These are phyloP conservation scores for Acanthamoeba culbertsoni DNA, from an alignment of 208 protist genomes.

Conservation along the genomic window DNA sequence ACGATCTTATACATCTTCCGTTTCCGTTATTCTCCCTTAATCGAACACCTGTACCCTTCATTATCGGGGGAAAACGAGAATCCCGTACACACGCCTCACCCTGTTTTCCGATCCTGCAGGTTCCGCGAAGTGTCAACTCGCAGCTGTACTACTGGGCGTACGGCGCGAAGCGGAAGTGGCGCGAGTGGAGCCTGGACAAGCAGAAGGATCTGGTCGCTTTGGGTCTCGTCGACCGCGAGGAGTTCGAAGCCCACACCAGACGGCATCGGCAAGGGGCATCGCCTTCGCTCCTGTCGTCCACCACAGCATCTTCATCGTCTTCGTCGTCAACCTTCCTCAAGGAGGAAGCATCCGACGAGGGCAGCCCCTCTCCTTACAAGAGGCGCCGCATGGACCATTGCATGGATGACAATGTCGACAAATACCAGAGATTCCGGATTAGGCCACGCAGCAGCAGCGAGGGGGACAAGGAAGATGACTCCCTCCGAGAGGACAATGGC, in stretches of 20 bases:
- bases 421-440: no score
- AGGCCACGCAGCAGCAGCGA: no score
- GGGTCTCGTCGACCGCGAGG: neutral
- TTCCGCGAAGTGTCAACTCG: neutral
- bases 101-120: no score
- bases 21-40: no score
- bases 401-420: neutral
- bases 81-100: no score
- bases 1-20: no score
- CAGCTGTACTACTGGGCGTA: neutral
- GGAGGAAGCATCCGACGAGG: neutral
- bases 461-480: neutral
- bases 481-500: neutral
- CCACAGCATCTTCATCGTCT: neutral
- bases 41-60: no score
- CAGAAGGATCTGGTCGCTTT: neutral
- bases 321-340: neutral
- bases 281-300: neutral
- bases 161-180: neutral
- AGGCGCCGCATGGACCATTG: neutral
- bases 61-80: no score
- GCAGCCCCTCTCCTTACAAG: neutral
- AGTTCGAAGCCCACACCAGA: neutral
- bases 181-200: neutral
- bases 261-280: neutral